phyloP scores from a whole-genome alignment of 495 filamentous ascomycete species.

The Geopyxis carbonaria region DNA sequence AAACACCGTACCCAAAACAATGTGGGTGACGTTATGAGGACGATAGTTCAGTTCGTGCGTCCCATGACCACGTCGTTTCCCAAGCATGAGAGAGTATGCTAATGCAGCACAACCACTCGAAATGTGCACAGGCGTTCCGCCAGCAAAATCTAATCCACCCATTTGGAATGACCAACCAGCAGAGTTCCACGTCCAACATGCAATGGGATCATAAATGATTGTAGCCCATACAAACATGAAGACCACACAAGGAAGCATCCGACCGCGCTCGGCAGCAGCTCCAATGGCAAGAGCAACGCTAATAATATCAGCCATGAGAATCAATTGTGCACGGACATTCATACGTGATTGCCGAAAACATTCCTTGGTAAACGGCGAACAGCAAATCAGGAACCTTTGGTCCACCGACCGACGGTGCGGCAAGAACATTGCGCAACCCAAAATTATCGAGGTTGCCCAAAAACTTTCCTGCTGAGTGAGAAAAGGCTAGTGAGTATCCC shows the following conservation, averaged over 20 bases:
- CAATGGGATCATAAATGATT: constrained; percentile 84
- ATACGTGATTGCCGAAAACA: constrained; percentile 90
- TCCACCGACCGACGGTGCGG: constrained; percentile 63
- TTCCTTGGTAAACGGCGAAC: constrained; percentile 90
- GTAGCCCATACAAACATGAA: constrained; percentile 98
- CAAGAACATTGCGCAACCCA: constrained; percentile 68
- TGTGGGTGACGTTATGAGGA: constrained; percentile 93
- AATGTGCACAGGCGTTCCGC: constrained; percentile 93
- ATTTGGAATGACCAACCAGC: constrained; percentile 66
- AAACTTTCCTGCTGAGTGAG: constrained; percentile 61
- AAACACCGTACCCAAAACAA: constrained; percentile 93
- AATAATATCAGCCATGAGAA: constrained; percentile 4
- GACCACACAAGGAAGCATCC: constrained; percentile 82
- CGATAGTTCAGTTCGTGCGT: constrained; percentile 89
- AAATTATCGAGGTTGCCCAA: constrained; percentile 79
- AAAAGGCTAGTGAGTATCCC: constrained; percentile 91
- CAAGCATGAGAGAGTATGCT: constrained; percentile 65
- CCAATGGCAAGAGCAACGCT: constrained; percentile 82
- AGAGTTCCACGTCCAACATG: constrained; percentile 97
- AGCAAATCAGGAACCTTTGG: constrained; percentile 71
- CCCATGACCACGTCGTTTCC: constrained; percentile 52
- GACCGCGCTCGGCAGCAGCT: constrained; percentile 79
- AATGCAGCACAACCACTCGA: constrained; percentile 77
- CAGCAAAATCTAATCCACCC: constrained; percentile 88
- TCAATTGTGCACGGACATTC: constrained; percentile 18